Conservation (phyloP, 805 yeast species). For the Yarrowia divulgata region DNA sequence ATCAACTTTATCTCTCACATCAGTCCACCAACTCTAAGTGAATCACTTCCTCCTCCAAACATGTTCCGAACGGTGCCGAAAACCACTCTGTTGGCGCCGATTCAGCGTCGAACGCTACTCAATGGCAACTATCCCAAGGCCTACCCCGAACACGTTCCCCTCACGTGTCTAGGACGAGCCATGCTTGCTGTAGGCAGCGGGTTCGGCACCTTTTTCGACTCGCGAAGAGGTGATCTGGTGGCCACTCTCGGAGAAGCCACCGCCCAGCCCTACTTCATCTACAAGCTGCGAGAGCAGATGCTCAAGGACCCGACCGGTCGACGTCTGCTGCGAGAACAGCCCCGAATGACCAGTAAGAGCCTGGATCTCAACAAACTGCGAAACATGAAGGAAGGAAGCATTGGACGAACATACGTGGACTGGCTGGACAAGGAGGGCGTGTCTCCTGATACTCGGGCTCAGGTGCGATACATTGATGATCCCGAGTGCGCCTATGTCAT, state of each 20-base stretch:
- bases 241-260: slow-evolving; percentile 80
- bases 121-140: slow-evolving; percentile 36
- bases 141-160: slow-evolving; percentile 82
- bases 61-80: slow-evolving; percentile 30
- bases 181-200: slow-evolving; percentile 76
- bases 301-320: slow-evolving; percentile 78
- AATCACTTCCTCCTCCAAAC: background rate
- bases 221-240: slow-evolving; percentile 53
- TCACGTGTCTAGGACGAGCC: slow-evolving; percentile 66
- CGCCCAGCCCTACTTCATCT: slow-evolving; percentile 73
- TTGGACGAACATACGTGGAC: slow-evolving; percentile 78
- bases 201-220: slow-evolving; percentile 65
- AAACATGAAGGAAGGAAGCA: slow-evolving; percentile 66
- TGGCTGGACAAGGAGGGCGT: slow-evolving; percentile 91
- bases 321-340: slow-evolving; percentile 75
- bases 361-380: slow-evolving; percentile 69
- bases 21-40: slow-evolving; percentile 20
- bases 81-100: slow-evolving; percentile 12
- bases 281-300: slow-evolving; percentile 72
- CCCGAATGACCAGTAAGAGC: slow-evolving; percentile 78
- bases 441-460: slow-evolving; percentile 90
- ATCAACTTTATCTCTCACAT: slow-evolving; percentile 29
- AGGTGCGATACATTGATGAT: slow-evolving; percentile 86
- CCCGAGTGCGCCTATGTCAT: slow-evolving; percentile 91
- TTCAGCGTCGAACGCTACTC: slow-evolving; percentile 21